Evolutionary conservation across 192 early-diverging fungal genomes (phyloP), one percentile per base, ranked within the genome.

Genomic region (Backusella parvicylindrica): DNA sequence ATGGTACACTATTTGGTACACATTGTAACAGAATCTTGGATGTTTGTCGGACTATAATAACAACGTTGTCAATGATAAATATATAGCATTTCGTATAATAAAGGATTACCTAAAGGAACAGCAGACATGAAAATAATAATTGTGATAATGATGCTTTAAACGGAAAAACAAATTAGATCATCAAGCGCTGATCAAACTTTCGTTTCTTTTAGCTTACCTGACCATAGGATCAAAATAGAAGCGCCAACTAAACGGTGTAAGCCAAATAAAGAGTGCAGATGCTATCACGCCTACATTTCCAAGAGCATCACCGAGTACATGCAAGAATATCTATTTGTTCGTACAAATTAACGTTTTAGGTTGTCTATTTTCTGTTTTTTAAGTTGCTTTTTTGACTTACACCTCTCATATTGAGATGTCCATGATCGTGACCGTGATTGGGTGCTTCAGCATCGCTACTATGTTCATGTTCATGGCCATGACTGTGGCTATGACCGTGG

Each of bases 271-370:
- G 64, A 96, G 76, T 0, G 92, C 91, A 56, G 90, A 86, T 49
- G 88, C 79, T 41, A 98, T 95, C 23, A 98, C 97, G 0, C 93
- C 97, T 64, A 98, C 80, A 70, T 92, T 93, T 33, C 93, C 95
- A 18, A 97, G 83, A 8, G 93, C 92, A 79, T 98, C 97, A 53
- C 97, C 95, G 18, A 96, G 79, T 23, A 96, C 92, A 83, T 98
- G 95, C 43, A 98, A 82, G 81, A 96, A 96, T 16, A 98, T 73
- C 79, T 81, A 67, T 32, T n/a, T 33, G n/a, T 23, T 18, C 36
- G 18, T 37, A 43, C 13, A 40, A 36, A 38, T 73, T 35, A 9
- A 36, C 3, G 8, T 60, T 28, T 28, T 13, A 50, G 6, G 5
- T 15, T n/a, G 3, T 71, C 8, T 33, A 32, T 23, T 21, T 53